Evolutionary conservation across 73 alveolate genomes (phyloP).

Genomic region (Urostyla sp.): DNA sequence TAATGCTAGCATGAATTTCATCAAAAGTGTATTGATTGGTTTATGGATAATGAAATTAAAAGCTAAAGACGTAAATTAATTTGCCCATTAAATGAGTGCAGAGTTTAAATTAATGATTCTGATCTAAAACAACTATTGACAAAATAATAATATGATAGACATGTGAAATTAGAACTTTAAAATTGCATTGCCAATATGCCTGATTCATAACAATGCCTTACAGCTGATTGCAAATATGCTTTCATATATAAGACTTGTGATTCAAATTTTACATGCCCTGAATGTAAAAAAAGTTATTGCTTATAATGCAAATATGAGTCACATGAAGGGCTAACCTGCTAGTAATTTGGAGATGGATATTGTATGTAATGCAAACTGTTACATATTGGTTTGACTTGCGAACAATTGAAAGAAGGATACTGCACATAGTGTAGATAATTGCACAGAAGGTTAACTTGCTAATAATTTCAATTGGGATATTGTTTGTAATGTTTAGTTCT

Average conservation of each 20-base stretch:
- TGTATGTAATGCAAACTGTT: too few species aligned
- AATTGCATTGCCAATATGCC: background rate
- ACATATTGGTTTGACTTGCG: too few species aligned
- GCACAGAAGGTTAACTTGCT: too few species aligned
- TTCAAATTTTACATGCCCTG: slow-evolving; percentile 50
- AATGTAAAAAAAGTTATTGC: slow-evolving; percentile 70
- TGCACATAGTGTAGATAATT: too few species aligned
- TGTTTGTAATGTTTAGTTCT: too few species aligned
- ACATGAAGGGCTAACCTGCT: too few species aligned
- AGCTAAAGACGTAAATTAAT: background rate
- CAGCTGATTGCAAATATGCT: slow-evolving; percentile 71
- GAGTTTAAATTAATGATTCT: background rate
- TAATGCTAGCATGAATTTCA: background rate
- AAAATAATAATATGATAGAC: background rate
- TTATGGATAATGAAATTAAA: background rate
- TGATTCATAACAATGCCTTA: slow-evolving; percentile 70
- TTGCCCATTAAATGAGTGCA: background rate
- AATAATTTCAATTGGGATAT: too few species aligned
- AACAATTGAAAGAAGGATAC: too few species aligned
- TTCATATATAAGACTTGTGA: slow-evolving; percentile 65
- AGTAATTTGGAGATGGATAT: too few species aligned
- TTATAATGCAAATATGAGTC: slow-evolving; percentile 73
- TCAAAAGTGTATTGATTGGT: background rate
- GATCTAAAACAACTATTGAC: background rate
- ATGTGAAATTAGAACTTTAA: background rate